Conservation (phyloP, 148 eudicot genomes). For the Oxyria digyna region DNA sequence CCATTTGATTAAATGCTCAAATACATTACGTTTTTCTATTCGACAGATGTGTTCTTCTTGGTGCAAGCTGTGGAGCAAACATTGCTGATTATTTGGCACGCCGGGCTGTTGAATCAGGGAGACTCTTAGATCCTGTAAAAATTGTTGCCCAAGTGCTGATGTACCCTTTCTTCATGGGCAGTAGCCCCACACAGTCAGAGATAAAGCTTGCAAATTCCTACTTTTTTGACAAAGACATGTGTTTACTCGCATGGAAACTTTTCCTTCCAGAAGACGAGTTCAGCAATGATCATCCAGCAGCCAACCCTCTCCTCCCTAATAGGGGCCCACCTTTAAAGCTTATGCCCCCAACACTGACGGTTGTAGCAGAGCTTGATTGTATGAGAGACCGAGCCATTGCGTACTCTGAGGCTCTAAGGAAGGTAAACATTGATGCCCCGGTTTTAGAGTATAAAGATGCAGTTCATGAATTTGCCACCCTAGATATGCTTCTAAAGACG, state of each 20-base stretch:
- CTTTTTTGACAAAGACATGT: constrained; percentile 86
- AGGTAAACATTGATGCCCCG: constrained; percentile 82
- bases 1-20: neutral
- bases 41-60: constrained; percentile 85
- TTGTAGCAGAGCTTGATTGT: constrained; percentile 93
- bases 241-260: constrained; percentile 84
- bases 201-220: constrained; percentile 84
- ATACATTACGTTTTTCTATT: neutral
- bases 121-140: constrained; percentile 69
- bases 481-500: constrained; percentile 80
- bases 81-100: constrained; percentile 82
- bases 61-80: constrained; percentile 89
- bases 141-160: constrained; percentile 88
- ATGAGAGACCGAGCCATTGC: constrained; percentile 96
- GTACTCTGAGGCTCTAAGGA: constrained; percentile 73
- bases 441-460: constrained; percentile 92
- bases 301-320: constrained; percentile 64
- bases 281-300: constrained; percentile 93
- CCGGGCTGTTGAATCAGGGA: constrained; percentile 66
- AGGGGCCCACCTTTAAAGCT: constrained; percentile 69
- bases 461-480: constrained; percentile 92
- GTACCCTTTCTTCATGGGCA: constrained; percentile 93
- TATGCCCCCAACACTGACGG: constrained; percentile 88
- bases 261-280: constrained; percentile 76
- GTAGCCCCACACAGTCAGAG: constrained; percentile 77